Percentiles rank a stretch among this genome's conserved stretches.
Evolutionary conservation across 2,329 filamentous ascomycete genomes (phyloP).

Genomic region (Apiospora malaysiana): DNA sequence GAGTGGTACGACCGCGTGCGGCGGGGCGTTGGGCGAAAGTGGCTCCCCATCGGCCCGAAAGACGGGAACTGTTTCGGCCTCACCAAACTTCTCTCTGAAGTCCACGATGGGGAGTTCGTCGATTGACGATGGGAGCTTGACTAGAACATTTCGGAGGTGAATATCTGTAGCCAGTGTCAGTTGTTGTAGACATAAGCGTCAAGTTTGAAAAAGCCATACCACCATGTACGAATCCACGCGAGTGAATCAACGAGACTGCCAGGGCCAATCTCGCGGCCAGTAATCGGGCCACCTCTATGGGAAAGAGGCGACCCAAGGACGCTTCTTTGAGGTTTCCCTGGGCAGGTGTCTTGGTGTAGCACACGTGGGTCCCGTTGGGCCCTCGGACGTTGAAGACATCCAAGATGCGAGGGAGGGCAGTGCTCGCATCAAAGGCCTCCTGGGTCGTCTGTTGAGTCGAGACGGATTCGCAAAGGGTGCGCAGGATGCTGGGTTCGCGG

Average conservation of each 20-base stretch:
- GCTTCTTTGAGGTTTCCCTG: slow-evolving; percentile 6
- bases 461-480: background rate
- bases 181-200: background rate
- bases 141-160: background rate
- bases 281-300: background rate
- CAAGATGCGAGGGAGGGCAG: background rate
- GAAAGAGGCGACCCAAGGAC: background rate
- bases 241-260: background rate
- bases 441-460: background rate
- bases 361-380: background rate
- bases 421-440: background rate
- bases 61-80: background rate
- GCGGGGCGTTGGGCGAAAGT: background rate
- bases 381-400: background rate
- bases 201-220: background rate
- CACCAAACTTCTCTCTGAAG: background rate
- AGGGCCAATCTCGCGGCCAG: background rate
- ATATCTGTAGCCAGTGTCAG: background rate
- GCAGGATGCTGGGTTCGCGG: background rate
- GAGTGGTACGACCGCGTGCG: background rate
- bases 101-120: background rate
- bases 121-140: background rate
- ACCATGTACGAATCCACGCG: background rate
- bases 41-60: slow-evolving; percentile 5
- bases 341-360: background rate